Base-by-base conservation (phyloP, 202 grass and related monocot species). In the Schoenoplectus tabernaemontani region DNA sequence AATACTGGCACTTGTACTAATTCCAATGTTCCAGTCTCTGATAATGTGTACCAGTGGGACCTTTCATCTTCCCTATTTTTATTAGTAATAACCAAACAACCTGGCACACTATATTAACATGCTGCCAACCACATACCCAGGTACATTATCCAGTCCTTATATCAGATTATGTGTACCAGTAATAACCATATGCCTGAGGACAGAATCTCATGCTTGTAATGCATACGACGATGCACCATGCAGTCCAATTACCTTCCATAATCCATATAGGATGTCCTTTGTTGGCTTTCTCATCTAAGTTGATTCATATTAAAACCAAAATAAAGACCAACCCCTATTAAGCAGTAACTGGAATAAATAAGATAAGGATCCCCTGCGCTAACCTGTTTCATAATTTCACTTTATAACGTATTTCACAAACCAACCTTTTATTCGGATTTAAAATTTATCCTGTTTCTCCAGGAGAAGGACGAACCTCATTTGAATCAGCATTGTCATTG, bases 401-500 rank as follows among this genome's bases (percentile, higher is more conserved):
- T n/a, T 30, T 13, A 63, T 34, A 34, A 41, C 2, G 11, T 54
- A 58, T 63, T 63, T 48, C 37, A 78, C 11, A 44, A 79, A 11
- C 7, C 34, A 24, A 58, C 9, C 15, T 28, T 43, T 63, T 48
- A 9, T 26, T 61, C 59, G 57, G 9, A 26, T 57, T 17, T 16
- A 26, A 13, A 36, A 73, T 13, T 17, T 19, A 26, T 47, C 44
- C 16, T 71, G 20, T 43, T 50, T 28, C 2, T 4, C 39, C 34
- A 65, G 30, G 81, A 5, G 81, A 84, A 26, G 64, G 76, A 77
- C 51, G 67, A 78, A 81, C 39, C 57, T 90, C 86, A 38, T 66
- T 90, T 50, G 86, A 88, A 61, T 82, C 83, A 5, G 47, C 39
- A 8, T 57, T 59, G 19, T 75, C 77, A 54, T 78, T 89, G 36